Percentiles rank a stretch among this genome's conserved stretches.
phyloP scores from a whole-genome alignment of 2,329 filamentous ascomycete species.

The Venturia pyrina region DNA sequence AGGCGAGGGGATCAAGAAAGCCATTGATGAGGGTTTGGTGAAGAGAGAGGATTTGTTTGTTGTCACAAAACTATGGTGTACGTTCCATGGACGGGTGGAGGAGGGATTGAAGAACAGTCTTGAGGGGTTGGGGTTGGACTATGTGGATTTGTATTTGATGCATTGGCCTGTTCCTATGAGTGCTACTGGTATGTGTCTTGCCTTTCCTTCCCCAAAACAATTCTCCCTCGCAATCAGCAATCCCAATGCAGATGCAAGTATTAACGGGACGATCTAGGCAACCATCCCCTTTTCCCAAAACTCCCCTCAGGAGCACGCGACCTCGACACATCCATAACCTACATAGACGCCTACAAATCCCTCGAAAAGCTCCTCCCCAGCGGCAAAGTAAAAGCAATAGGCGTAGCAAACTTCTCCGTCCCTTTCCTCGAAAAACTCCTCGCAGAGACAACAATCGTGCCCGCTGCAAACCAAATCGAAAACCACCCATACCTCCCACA shows the following conservation, averaged over 20 bases:
- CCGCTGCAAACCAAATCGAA: conserved; percentile 64
- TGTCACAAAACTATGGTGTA: conserved; percentile 30
- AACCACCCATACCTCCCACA: conserved; percentile 64
- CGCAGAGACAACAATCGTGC: conserved; percentile 50
- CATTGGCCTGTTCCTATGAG: conserved; percentile 13
- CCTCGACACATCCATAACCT: conserved; percentile 43
- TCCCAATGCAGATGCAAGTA: too few species aligned
- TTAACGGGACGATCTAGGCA: conserved; percentile 32
- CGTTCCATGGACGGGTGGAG: conserved; percentile 17
- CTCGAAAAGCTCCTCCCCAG: conserved; percentile 10
- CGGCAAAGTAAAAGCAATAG: conserved; percentile 10
- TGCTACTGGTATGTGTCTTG: conserved; percentile 4
- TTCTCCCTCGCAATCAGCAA: too few species aligned
- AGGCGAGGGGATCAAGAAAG: conserved; percentile 31
- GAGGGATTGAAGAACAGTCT: conserved; percentile 15
- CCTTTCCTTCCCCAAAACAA: neutral
- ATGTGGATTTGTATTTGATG: conserved; percentile 13
- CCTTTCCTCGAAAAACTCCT: conserved; percentile 12
- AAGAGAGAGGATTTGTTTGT: conserved; percentile 28
- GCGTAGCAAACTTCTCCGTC: conserved; percentile 12
- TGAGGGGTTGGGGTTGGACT: conserved; percentile 9
- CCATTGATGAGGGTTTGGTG: conserved; percentile 21
- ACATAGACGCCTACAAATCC: conserved; percentile 52
- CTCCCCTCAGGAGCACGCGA: conserved; percentile 58
- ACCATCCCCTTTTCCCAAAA: conserved; percentile 58